Percentiles rank a stretch among this genome's conserved stretches.
Evolutionary conservation across 2,329 filamentous ascomycete genomes (phyloP).

Genomic region (Septoria linicola): DNA sequence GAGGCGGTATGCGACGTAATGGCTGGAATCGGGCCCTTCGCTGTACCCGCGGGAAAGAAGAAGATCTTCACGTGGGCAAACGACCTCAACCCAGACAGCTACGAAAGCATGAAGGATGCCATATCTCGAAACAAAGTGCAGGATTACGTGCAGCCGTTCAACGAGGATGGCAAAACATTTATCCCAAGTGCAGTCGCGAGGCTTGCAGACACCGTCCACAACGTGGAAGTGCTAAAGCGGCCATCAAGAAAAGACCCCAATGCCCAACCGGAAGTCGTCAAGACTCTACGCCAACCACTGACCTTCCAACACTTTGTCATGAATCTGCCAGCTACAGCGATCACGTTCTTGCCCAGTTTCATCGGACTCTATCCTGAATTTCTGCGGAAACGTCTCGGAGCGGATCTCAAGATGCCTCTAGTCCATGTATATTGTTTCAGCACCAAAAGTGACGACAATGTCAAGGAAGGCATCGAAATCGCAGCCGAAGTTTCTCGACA

Average conservation of each 20-base stretch:
- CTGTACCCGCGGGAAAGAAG: conserved; percentile 84
- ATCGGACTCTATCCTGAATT: conserved; percentile 68
- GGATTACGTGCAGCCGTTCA: conserved; percentile 74
- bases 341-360: conserved; percentile 77
- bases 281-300: conserved; percentile 58
- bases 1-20: conserved; percentile 95
- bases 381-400: conserved; percentile 27
- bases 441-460: conserved; percentile 73
- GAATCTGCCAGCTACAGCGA: conserved; percentile 90
- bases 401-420: conserved; percentile 62
- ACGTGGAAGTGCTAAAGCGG: conserved; percentile 43
- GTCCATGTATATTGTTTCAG: conserved; percentile 96
- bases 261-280: conserved; percentile 37
- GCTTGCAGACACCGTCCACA: conserved; percentile 55
- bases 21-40: conserved; percentile 95
- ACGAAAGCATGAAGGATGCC: conserved; percentile 67
- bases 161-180: conserved; percentile 78
- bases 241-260: conserved; percentile 29
- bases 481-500: conserved; percentile 64
- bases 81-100: conserved; percentile 91
- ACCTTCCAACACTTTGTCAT: conserved; percentile 94
- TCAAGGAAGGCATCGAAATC: conserved; percentile 58
- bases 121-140: conserved; percentile 73
- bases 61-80: conserved; percentile 94
- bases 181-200: conserved; percentile 67